Percentiles rank a stretch among this genome's conserved stretches.
Conservation (phyloP, 2,329 filamentous ascomycete genomes). For the Aspergillus pseudotamarii region DNA sequence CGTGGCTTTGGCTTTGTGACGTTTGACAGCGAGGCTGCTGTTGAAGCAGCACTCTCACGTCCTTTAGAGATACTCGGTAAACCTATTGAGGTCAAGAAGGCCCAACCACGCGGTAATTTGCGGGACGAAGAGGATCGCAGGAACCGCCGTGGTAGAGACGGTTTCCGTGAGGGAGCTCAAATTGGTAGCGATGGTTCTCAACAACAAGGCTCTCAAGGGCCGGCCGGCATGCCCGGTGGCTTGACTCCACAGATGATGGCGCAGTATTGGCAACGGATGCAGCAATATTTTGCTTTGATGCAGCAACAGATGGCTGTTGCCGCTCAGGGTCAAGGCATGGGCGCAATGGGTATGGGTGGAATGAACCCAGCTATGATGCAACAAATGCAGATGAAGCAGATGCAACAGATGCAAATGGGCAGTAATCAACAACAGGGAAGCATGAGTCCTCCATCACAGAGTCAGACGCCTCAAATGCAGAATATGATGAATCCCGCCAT, state of each 20-base stretch:
- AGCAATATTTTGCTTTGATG: constrained; percentile 95
- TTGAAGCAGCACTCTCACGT: constrained; percentile 83
- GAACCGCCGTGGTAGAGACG: constrained; percentile 46
- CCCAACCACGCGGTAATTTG: constrained; percentile 91
- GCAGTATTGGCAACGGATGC: constrained; percentile 98
- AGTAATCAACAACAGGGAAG: constrained; percentile 36
- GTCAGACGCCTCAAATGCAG: constrained; percentile 58
- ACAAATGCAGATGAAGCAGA: constrained; percentile 67
- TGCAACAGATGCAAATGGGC: constrained; percentile 57
- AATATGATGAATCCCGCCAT: constrained; percentile 70
- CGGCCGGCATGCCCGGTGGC: constrained; percentile 52
- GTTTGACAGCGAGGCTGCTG: constrained; percentile 92
- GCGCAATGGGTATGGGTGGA: constrained; percentile 61
- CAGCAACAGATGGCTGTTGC: constrained; percentile 78
- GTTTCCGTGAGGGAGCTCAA: constrained; percentile 44
- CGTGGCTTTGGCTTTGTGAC: constrained; percentile 98
- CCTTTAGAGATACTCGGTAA: constrained; percentile 93
- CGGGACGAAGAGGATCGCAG: constrained; percentile 79
- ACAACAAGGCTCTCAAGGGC: constrained; percentile 51
- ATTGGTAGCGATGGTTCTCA: constrained; percentile 40
- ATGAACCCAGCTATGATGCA: constrained; percentile 78
- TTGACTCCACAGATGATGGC: constrained; percentile 98
- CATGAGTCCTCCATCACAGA: constrained; percentile 41
- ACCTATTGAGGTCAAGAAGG: constrained; percentile 97
- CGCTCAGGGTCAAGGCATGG: constrained; percentile 46